phyloP scores from a whole-genome alignment of 805 yeast species.

The Metschnikowia proteae region DNA sequence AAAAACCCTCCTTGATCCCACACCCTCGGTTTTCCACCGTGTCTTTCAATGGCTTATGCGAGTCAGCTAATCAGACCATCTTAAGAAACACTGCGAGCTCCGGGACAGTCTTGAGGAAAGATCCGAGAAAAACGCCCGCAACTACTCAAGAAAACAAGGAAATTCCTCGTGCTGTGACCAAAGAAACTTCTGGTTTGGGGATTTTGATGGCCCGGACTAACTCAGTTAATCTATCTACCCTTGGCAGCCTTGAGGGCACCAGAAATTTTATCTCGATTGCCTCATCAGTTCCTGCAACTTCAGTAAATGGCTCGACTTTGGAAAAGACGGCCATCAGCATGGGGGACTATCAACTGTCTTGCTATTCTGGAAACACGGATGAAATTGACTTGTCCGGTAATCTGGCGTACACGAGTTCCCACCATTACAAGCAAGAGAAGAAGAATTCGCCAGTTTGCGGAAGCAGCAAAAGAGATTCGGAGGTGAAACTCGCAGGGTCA shows the following conservation, averaged over 20 bases:
- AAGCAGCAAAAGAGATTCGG: neutral
- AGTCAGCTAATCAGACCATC: conserved; percentile 8
- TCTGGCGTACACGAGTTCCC: conserved; percentile 8
- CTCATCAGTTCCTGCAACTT: conserved; percentile 16
- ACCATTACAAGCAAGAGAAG: neutral
- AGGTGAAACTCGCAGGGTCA: neutral
- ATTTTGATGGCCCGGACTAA: conserved; percentile 4
- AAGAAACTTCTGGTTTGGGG: conserved; percentile 27
- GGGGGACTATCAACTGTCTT: conserved; percentile 18
- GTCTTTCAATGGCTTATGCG: conserved; percentile 36
- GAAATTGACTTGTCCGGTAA: conserved; percentile 12
- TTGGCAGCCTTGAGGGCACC: conserved; percentile 2
- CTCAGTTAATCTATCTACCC: neutral
- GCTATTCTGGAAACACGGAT: conserved; percentile 22
- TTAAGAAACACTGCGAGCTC: conserved; percentile 12
- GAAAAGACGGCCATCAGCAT: conserved; percentile 23
- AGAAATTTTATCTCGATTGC: conserved; percentile 21
- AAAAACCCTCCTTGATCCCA: conserved; percentile 27
- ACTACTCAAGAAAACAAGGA: conserved; percentile 17
- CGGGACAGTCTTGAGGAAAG: conserved; percentile 15
- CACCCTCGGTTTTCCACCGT: conserved; percentile 42
- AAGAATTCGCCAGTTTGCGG: neutral
- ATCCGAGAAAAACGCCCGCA: conserved; percentile 6
- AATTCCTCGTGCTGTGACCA: conserved; percentile 22
- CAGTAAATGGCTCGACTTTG: conserved; percentile 20